Evolutionary conservation across 441 rosid genomes (phyloP).

Genomic region (Gossypium schwendimanii): DNA sequence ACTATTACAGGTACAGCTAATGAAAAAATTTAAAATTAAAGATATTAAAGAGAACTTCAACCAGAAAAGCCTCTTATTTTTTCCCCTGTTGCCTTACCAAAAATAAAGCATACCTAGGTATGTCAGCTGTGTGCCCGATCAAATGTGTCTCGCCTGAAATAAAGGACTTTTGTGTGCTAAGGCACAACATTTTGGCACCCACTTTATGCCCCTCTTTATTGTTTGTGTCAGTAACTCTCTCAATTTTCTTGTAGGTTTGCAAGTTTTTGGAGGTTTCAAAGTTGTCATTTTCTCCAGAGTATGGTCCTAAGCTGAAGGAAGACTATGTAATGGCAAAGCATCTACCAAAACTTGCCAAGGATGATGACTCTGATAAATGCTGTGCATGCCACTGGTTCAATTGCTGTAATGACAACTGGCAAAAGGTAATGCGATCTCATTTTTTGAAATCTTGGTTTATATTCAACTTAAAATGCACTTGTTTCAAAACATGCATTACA

Average conservation of each 20-base stretch:
- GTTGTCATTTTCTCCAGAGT: constrained; percentile 89
- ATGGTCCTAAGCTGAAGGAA: constrained; percentile 97
- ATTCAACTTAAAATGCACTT: background rate
- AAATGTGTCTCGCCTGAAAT: background rate
- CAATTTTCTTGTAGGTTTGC: constrained; percentile 64
- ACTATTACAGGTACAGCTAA: background rate
- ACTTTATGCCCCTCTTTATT: constrained; percentile 7
- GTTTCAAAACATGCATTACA: background rate
- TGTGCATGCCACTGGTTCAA: constrained; percentile 67
- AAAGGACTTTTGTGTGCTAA: background rate
- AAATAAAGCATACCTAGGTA: background rate
- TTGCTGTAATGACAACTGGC: constrained; percentile 99
- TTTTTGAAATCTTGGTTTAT: constrained; percentile 10
- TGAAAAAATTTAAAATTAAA: background rate
- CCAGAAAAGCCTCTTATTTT: background rate
- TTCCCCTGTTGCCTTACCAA: background rate
- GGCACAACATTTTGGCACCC: background rate
- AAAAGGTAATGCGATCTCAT: constrained; percentile 64
- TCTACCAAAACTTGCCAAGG: constrained; percentile 60
- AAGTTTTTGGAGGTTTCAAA: constrained; percentile 96
- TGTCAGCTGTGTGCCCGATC: background rate
- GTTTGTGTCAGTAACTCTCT: constrained; percentile 23
- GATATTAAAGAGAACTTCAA: background rate
- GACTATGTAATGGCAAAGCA: constrained; percentile 90
- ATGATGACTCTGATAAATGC: constrained; percentile 60